Conservation (phyloP, 257 asterid species). For the Solanum etuberosum region DNA sequence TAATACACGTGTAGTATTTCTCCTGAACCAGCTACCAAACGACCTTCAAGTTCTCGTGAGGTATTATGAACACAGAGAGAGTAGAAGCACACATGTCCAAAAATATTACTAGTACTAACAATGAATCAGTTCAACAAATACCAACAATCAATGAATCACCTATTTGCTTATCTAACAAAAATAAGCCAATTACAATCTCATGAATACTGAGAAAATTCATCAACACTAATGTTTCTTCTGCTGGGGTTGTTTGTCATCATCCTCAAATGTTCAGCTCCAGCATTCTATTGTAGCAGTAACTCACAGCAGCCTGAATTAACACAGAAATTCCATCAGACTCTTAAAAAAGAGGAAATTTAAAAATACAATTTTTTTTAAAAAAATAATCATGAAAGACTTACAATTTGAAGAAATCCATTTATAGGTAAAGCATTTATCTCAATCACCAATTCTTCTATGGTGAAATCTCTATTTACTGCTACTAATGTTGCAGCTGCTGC, state of each 20-base stretch:
- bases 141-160: background rate
- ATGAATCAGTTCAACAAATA: slow-evolving; percentile 7
- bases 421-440: slow-evolving; percentile 17
- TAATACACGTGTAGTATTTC: background rate
- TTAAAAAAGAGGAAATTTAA: too few species aligned
- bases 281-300: slow-evolving; percentile 4
- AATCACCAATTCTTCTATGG: slow-evolving; percentile 21
- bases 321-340: slow-evolving; percentile 10
- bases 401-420: slow-evolving; percentile 17
- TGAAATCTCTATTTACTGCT: slow-evolving; percentile 26
- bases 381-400: slow-evolving; percentile 7
- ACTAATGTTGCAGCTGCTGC: slow-evolving; percentile 65
- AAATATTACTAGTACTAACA: slow-evolving; percentile 16
- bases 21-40: background rate
- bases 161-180: background rate
- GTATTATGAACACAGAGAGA: slow-evolving; percentile 14
- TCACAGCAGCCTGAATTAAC: background rate
- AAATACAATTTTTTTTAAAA: too few species aligned
- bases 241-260: slow-evolving; percentile 4
- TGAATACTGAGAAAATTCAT: slow-evolving; percentile 15
- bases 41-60: slow-evolving; percentile 11
- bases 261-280: background rate
- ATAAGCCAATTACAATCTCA: background rate
- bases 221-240: background rate
- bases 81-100: slow-evolving; percentile 31